Conservation (phyloP, 768 basidiomycete species). For the Galerina marginata region DNA sequence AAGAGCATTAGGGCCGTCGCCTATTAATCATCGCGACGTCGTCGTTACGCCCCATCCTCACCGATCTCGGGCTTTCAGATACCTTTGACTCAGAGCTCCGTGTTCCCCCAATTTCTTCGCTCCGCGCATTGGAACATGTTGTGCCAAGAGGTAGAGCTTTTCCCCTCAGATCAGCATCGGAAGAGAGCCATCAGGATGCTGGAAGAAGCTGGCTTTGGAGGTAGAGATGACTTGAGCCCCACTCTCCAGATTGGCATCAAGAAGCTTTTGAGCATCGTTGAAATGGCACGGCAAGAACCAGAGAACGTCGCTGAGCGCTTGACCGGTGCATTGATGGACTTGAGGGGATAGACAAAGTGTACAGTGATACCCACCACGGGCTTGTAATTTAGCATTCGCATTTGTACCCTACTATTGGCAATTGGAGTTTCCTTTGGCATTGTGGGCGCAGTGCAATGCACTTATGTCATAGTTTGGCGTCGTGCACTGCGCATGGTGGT, state of each 20-base stretch:
- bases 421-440: no score
- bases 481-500: no score
- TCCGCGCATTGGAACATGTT: slow-evolving; percentile 76
- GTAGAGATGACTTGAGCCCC: slow-evolving; percentile 47
- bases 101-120: slow-evolving; percentile 79
- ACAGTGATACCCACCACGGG: not conserved
- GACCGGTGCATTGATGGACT: slow-evolving; percentile 63
- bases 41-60: slow-evolving; percentile 83
- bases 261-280: slow-evolving; percentile 87
- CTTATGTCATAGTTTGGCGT: no score
- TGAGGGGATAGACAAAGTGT: slow-evolving; percentile 32
- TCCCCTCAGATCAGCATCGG: slow-evolving; percentile 60
- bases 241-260: slow-evolving; percentile 88
- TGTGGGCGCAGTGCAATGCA: no score
- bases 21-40: slow-evolving; percentile 92
- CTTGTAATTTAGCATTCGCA: no score
- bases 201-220: slow-evolving; percentile 71
- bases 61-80: slow-evolving; percentile 88
- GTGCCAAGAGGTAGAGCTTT: slow-evolving; percentile 81
- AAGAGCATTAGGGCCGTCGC: slow-evolving; percentile 73
- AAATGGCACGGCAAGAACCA: slow-evolving; percentile 98
- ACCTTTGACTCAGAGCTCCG: slow-evolving; percentile 87
- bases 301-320: slow-evolving; percentile 79
- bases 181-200: slow-evolving; percentile 68
- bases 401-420: no score